Conservation (phyloP, 2,329 filamentous ascomycete species). For the Alternaria novae-zelandiae region DNA sequence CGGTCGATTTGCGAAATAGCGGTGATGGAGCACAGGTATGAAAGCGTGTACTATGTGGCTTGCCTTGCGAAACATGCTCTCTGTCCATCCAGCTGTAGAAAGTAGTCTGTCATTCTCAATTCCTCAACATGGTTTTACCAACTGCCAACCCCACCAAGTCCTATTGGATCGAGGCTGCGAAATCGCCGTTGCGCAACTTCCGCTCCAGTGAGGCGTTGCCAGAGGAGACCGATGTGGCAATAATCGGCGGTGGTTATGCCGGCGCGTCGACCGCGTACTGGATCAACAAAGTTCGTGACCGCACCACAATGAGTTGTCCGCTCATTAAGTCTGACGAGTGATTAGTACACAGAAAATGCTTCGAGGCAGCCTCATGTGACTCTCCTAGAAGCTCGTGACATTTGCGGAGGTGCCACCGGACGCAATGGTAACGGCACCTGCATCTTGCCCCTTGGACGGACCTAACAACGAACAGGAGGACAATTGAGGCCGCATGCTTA, state of each 20-base stretch:
- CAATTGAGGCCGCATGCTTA: slow-evolving; percentile 18
- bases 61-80: background rate
- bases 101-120: background rate
- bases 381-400: slow-evolving; percentile 17
- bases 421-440: slow-evolving; percentile 9
- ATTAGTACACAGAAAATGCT: slow-evolving; percentile 13
- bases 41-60: background rate
- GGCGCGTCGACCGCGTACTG: slow-evolving; percentile 18
- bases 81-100: background rate
- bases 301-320: background rate
- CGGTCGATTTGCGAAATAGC: background rate
- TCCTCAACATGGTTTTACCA: slow-evolving; percentile 10
- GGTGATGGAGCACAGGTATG: background rate
- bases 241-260: slow-evolving; percentile 19
- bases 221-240: slow-evolving; percentile 16
- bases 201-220: slow-evolving; percentile 14
- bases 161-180: slow-evolving; percentile 20
- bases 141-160: slow-evolving; percentile 13
- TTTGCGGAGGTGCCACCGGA: slow-evolving; percentile 16
- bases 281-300: slow-evolving; percentile 17
- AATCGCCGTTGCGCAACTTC: slow-evolving; percentile 13
- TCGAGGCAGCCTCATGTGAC: slow-evolving; percentile 14
- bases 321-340: background rate
- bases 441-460: background rate
- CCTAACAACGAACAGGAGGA: slow-evolving; percentile 10